Evolutionary conservation across 2,329 filamentous ascomycete species (phyloP).

Genomic region (Colletotrichum chlorophyti): DNA sequence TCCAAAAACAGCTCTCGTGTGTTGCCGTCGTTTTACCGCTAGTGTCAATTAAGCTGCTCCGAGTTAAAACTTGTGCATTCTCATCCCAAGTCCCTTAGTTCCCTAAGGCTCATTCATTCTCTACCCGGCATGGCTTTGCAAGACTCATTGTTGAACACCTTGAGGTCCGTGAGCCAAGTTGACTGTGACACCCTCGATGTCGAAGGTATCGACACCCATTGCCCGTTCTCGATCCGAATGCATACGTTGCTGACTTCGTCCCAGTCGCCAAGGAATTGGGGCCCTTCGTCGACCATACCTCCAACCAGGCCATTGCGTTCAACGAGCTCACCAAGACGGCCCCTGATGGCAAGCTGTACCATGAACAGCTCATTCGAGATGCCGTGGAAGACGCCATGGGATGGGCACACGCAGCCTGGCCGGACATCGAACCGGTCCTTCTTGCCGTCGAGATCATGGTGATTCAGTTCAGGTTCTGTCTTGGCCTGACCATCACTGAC

Average conservation of each 20-base stretch:
- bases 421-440: constrained; percentile 43
- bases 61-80: too few species aligned
- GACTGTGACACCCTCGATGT: constrained; percentile 46
- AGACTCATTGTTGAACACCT: constrained; percentile 20
- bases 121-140: neutral
- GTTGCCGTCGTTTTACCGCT: too few species aligned
- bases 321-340: constrained; percentile 37
- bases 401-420: constrained; percentile 30
- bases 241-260: constrained; percentile 13
- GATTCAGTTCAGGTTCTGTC: constrained; percentile 6
- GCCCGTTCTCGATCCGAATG: too few species aligned
- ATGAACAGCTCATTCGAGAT: constrained; percentile 38
- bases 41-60: too few species aligned
- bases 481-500: neutral
- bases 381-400: constrained; percentile 34
- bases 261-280: constrained; percentile 39
- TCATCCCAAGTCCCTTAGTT: too few species aligned
- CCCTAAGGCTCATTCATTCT: neutral
- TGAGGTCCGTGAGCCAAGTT: constrained; percentile 32
- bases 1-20: too few species aligned
- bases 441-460: constrained; percentile 64
- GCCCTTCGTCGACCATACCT: constrained; percentile 44
- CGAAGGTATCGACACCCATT: constrained; percentile 33
- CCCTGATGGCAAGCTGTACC: constrained; percentile 32
- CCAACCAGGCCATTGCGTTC: constrained; percentile 44